Evolutionary conservation across 1,284 basidiomycete genomes (phyloP).

Genomic region (Schizopora paradoxa): DNA sequence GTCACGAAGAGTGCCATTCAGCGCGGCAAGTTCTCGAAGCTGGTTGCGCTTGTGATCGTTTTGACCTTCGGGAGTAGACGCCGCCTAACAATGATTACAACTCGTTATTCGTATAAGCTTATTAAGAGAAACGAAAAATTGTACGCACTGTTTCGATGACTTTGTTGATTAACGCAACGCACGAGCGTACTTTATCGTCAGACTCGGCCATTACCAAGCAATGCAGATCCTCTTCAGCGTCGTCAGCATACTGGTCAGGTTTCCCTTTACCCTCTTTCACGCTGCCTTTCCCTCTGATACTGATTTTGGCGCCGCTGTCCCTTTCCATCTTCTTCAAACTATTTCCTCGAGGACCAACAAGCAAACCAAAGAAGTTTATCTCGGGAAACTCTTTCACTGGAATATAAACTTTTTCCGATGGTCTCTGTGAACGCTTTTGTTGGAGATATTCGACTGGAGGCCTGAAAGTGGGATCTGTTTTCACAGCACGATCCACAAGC

Average conservation of each 20-base stretch:
- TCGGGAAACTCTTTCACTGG: conserved; percentile 99
- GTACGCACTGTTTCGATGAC: conserved; percentile 93
- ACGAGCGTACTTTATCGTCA: conserved; percentile 86
- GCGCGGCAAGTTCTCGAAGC: conserved; percentile 92
- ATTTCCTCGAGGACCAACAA: conserved; percentile 98
- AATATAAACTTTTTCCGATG: conserved; percentile 97
- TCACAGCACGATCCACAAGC: conserved; percentile 94
- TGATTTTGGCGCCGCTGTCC: conserved; percentile 97
- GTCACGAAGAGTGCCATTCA: conserved; percentile 98
- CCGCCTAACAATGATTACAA: conserved; percentile 56
- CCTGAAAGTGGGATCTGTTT: conserved; percentile 95
- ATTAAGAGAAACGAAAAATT: neutral
- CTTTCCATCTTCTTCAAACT: conserved; percentile 99
- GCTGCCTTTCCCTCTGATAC: conserved; percentile 96
- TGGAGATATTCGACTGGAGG: conserved; percentile 96
- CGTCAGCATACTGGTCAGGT: conserved; percentile 88
- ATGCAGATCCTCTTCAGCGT: conserved; percentile 98
- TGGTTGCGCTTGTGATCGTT: conserved; percentile 99
- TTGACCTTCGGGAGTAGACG: conserved; percentile 97
- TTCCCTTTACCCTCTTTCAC: conserved; percentile 98
- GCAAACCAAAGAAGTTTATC: conserved; percentile 98
- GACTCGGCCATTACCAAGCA: conserved; percentile 94
- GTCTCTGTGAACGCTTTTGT: conserved; percentile 85
- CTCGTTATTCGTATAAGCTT: conserved; percentile 13
- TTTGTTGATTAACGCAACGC: conserved; percentile 93